Conservation (phyloP, 257 asterid species). For the Datura wrightii region DNA sequence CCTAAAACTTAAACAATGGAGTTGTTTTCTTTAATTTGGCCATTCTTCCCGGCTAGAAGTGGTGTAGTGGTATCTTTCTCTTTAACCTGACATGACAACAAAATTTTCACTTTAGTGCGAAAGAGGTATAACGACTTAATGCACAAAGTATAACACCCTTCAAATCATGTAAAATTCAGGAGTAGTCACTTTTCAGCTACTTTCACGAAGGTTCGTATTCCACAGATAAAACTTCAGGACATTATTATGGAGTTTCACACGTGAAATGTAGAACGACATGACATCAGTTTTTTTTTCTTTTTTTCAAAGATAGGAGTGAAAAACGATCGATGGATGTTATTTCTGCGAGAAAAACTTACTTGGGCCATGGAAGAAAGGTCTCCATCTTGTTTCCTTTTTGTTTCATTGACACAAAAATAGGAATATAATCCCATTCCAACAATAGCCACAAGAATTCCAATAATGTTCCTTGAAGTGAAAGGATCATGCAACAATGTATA, state of each 20-base stretch:
- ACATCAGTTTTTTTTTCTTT: too few relatives aligned
- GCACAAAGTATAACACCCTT: background rate
- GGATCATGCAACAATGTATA: conserved; percentile 90
- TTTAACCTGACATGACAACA: conserved; percentile 51
- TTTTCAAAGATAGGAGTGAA: background rate
- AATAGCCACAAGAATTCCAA: conserved; percentile 78
- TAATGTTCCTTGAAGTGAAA: conserved; percentile 70
- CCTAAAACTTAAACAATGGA: conserved; percentile 46
- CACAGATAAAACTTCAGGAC: background rate
- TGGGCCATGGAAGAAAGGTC: conserved; percentile 56
- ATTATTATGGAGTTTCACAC: background rate
- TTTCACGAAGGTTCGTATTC: background rate
- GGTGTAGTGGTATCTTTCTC: conserved; percentile 70
- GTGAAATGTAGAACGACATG: background rate
- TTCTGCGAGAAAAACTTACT: conserved; percentile 34
- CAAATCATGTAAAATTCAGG: background rate
- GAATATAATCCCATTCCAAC: conserved; percentile 89
- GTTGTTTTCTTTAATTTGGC: conserved; percentile 61
- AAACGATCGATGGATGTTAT: background rate
- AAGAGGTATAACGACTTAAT: background rate
- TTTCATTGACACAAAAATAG: conserved; percentile 76
- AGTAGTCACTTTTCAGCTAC: background rate
- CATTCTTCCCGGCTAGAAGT: conserved; percentile 48
- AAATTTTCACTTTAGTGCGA: background rate
- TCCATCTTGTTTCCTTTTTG: conserved; percentile 61